A percentile compares a stretch with the other conserved stretches of the same genome.
These are phyloP conservation scores for Penicillium sumatraense DNA, from an alignment of 2,329 filamentous ascomycete species.

Conservation along the genomic window DNA sequence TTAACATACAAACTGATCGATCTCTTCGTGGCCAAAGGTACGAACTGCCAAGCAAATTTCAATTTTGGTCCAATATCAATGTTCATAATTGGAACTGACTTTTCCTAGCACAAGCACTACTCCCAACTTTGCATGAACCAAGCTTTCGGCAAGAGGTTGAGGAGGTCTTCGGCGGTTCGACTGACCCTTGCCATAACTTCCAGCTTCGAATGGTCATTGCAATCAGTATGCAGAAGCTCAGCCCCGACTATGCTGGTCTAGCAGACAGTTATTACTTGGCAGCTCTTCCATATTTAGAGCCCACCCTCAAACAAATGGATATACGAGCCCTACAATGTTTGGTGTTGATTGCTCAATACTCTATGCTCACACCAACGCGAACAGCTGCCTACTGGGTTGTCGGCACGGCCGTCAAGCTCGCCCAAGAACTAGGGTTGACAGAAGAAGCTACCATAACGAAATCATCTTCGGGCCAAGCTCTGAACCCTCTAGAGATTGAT, in stretches of 20 bases:
- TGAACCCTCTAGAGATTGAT: slow-evolving; percentile 78
- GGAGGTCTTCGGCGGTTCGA: slow-evolving; percentile 76
- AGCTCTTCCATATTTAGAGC: slow-evolving; percentile 82
- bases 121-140: slow-evolving; percentile 84
- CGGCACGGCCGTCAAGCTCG: slow-evolving; percentile 83
- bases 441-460: slow-evolving; percentile 85
- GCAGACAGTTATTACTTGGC: slow-evolving; percentile 95
- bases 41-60: slow-evolving; percentile 3
- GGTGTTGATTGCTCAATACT: slow-evolving; percentile 85
- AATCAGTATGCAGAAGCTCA: slow-evolving; percentile 91
- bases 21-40: slow-evolving; percentile 84
- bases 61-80: slow-evolving; percentile 3
- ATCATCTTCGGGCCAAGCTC: slow-evolving; percentile 61
- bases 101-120: slow-evolving; percentile 77
- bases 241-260: slow-evolving; percentile 85
- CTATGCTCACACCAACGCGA: slow-evolving; percentile 85
- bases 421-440: slow-evolving; percentile 83
- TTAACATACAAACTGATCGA: slow-evolving; percentile 80
- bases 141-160: slow-evolving; percentile 76
- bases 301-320: slow-evolving; percentile 84
- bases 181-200: slow-evolving; percentile 84
- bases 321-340: slow-evolving; percentile 89
- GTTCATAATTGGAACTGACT: slow-evolving; percentile 22
- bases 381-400: slow-evolving; percentile 94
- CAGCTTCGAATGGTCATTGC: slow-evolving; percentile 89